Evolutionary conservation across 768 basidiomycete species (phyloP).

Genomic region (Cystoderma amianthinum): DNA sequence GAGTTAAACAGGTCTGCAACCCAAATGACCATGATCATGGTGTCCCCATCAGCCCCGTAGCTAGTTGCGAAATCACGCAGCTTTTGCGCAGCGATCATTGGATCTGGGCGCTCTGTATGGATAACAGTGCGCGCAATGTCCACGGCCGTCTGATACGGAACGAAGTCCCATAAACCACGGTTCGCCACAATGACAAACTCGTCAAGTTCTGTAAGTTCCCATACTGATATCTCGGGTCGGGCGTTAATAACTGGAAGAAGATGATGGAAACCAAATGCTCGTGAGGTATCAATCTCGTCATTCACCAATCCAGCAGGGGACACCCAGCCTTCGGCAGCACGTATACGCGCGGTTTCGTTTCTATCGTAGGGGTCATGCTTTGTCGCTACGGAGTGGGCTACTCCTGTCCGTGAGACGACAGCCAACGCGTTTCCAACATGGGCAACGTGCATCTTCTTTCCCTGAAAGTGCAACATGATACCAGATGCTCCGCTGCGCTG

Average conservation of each 20-base stretch:
- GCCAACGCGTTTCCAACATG: constrained; percentile 88
- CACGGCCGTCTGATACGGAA: constrained; percentile 92
- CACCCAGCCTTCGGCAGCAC: constrained; percentile 90
- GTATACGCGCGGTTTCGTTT: constrained; percentile 79
- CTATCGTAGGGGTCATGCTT: constrained; percentile 90
- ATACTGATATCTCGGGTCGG: constrained; percentile 66
- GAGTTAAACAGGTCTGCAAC: constrained; percentile 68
- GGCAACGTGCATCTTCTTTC: constrained; percentile 78
- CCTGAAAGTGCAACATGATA: constrained; percentile 78
- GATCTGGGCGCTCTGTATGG: constrained; percentile 53
- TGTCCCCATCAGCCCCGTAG: constrained; percentile 88
- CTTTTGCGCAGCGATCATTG: constrained; percentile 89
- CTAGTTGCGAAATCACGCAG: constrained; percentile 94
- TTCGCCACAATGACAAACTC: constrained; percentile 97
- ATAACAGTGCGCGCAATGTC: constrained; percentile 89
- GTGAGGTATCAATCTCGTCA: constrained; percentile 86
- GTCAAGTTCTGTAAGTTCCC: constrained; percentile 73
- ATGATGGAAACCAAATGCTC: constrained; percentile 90
- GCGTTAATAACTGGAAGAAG: constrained; percentile 88
- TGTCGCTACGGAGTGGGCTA: constrained; percentile 64
- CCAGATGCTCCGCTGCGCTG: constrained; percentile 74
- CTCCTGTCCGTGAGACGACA: constrained; percentile 74
- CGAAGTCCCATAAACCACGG: constrained; percentile 87
- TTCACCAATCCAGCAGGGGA: constrained; percentile 87
- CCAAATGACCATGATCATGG: constrained; percentile 97